Evolutionary conservation across 768 basidiomycete genomes (phyloP), one percentile per base, ranked within the genome.

Genomic region (Boletellus emodensis): DNA sequence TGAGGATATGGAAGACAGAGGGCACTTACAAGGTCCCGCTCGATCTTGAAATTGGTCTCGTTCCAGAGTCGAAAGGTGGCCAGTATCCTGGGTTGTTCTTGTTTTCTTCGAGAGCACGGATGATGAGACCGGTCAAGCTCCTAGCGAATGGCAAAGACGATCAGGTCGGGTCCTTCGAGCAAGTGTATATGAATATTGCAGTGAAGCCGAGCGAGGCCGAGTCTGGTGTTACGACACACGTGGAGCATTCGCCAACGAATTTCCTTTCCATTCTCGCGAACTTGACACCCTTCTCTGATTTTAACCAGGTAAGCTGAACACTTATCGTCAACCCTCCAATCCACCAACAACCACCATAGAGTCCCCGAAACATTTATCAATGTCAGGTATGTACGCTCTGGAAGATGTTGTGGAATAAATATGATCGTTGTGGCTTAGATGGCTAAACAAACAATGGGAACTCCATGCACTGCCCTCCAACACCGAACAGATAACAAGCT

Each of bases 391-490:
- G 67, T 58, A 38, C 39, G 24, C 11, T 22, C 40, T 17, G 14
- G 33, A 26, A 28, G n/a, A 14, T 39, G 26, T 38, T 40, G 10
- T 38, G 17, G 17, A 30, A 26, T 35, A 38, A 42, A 22, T 22
- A 44, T 57, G 44, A 67, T 26, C 12, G 15, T 40, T 40, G 14
- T 18, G n/a, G 26, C 54, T 48, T 67, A 98, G 87, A 99, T 99
- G 96, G 94, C 94, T 67, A 99, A 99, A 75, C 96, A 99, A 82
- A 89, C 91, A 2, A 99, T 99, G 96, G 96, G 96, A 24, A 98
- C 96, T 17, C 95, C 96, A 2, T 85, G 93, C 30, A 97, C 94
- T 2, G 88, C 93, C 6, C 68, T 98, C 36, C 80, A 81, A 60
- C 91, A 94, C 62, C 81, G 96, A 52, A 98, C 96, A 10, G 96